phyloP scores from a whole-genome alignment of 192 early-diverging fungal genomes.

The Coemansia sp. region DNA sequence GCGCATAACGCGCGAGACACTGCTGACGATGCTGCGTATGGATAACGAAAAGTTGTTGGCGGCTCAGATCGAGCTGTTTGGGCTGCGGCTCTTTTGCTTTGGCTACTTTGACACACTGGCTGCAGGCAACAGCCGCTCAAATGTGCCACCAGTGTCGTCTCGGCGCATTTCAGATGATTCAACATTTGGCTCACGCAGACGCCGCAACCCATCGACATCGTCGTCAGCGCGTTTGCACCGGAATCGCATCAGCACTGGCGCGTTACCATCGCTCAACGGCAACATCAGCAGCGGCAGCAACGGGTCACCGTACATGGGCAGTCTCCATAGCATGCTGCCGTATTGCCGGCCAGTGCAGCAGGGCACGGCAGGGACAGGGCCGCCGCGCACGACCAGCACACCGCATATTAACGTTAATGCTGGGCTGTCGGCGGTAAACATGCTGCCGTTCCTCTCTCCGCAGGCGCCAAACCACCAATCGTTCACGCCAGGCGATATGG shows the following conservation, averaged over 20 bases:
- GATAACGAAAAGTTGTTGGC: constrained; percentile 38
- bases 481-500: constrained; percentile 24
- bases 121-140: neutral
- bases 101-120: constrained; percentile 42
- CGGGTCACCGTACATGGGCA: constrained; percentile 14
- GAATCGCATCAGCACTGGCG: constrained; percentile 22
- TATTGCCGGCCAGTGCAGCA: constrained; percentile 20
- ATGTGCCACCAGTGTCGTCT: neutral
- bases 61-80: constrained; percentile 50
- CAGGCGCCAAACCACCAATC: constrained; percentile 18
- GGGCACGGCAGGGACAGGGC: neutral
- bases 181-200: constrained; percentile 2
- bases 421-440: neutral
- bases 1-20: neutral
- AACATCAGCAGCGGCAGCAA: constrained; percentile 13
- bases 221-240: constrained; percentile 13
- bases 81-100: constrained; percentile 38
- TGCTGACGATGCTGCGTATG: constrained; percentile 17
- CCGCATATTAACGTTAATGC: constrained; percentile 14
- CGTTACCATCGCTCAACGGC: constrained; percentile 6
- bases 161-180: constrained; percentile 12
- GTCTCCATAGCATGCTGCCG: constrained; percentile 1
- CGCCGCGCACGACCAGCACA: neutral
- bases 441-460: constrained; percentile 37
- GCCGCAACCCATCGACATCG: neutral